phyloP scores from a whole-genome alignment of 148 eudicot species.

The Cornus kousa region DNA sequence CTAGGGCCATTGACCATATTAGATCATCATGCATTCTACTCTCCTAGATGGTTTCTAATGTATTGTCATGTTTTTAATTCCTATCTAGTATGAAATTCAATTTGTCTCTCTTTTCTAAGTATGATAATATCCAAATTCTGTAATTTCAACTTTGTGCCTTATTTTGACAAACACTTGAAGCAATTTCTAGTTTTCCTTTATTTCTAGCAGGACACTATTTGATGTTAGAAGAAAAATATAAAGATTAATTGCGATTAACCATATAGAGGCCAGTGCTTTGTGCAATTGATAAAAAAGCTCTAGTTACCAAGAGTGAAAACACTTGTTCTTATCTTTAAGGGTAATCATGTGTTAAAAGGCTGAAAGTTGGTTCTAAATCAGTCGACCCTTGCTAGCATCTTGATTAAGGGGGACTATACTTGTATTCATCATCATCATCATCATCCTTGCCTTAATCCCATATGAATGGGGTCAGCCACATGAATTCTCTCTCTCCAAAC shows the following conservation, averaged over 20 bases:
- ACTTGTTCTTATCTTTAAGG: no score
- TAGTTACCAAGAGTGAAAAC: no score
- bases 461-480: no score
- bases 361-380: no score
- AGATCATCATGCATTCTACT: background rate
- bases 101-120: background rate
- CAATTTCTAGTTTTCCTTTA: background rate
- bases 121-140: background rate
- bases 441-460: no score
- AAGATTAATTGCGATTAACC: background rate
- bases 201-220: background rate
- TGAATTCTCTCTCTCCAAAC: no score
- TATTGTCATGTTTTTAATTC: background rate
- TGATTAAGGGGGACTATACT: no score
- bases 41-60: no score
- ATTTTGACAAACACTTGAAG: background rate
- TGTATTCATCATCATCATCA: no score
- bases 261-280: background rate
- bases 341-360: no score
- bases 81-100: background rate
- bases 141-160: background rate
- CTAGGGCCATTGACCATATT: background rate
- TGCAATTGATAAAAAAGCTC: no score
- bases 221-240: background rate
- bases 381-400: no score